These are phyloP conservation scores for Chlorella vulgaris DNA, from an alignment of 139 green algal species.

Conservation along the genomic window DNA sequence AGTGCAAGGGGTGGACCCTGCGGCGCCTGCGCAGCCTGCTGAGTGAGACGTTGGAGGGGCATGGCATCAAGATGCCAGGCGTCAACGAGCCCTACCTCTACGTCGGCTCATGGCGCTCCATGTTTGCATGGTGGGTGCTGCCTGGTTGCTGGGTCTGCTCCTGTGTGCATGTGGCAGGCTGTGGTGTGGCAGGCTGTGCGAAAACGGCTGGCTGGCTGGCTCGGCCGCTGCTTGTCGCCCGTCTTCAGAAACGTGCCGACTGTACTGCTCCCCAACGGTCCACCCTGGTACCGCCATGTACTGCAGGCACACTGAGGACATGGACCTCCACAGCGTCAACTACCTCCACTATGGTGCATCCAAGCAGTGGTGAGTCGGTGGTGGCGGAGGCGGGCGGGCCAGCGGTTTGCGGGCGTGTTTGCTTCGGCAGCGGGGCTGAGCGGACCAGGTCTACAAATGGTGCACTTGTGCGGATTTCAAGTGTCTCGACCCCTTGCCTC, in stretches of 20 bases:
- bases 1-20: constrained; percentile 74
- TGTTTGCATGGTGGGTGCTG: constrained; percentile 74
- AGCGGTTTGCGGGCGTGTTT: too few relatives aligned
- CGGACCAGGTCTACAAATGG: too few relatives aligned
- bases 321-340: constrained; percentile 94
- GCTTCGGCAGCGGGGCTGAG: too few relatives aligned
- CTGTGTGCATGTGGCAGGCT: too few relatives aligned
- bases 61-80: constrained; percentile 68
- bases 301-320: constrained; percentile 83
- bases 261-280: too few relatives aligned
- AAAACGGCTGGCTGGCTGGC: too few relatives aligned
- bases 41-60: constrained; percentile 57
- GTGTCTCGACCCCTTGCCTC: background rate
- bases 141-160: too few relatives aligned
- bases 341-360: constrained; percentile 94
- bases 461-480: background rate
- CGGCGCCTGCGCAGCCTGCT: constrained; percentile 71
- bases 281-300: background rate
- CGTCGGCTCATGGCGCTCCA: constrained; percentile 77
- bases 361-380: constrained; percentile 79
- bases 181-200: too few relatives aligned
- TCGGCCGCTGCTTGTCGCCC: too few relatives aligned
- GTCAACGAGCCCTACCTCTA: constrained; percentile 89
- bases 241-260: too few relatives aligned
- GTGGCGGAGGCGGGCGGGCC: too few relatives aligned